Base-by-base conservation (phyloP, 768 basidiomycete species). In the Lactarius sp. region DNA sequence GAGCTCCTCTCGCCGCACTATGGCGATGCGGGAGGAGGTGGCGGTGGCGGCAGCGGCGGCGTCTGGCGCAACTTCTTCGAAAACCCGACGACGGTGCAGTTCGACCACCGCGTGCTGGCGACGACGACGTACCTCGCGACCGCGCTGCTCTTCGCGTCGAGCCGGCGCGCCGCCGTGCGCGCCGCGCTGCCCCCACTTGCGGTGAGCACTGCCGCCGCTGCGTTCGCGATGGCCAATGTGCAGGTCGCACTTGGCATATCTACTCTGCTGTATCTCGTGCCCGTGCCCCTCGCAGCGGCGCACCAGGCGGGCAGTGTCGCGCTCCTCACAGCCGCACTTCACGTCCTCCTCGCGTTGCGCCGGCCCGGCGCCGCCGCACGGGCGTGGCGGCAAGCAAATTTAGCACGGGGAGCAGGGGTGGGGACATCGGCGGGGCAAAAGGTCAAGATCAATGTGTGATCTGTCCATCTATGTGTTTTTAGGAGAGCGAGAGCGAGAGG, bases 81-180 rank as follows among this genome's bases (percentile, higher is more conserved):
- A 77, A 99, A 99, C 71, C 97, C 97, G 8, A 94, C 91, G 9
- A 97, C 96, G 0, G 95, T 95, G 8, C 97, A 99, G 73, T 98
- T 98, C 70, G 85, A 99, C 71, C 97, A 99, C 75, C 88, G 97
- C 22, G 77, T 95, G 54, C 83, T 99, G 92, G 95, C 94, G 3
- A 88, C 85, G 58, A 85, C 92, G 0, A 96, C 96, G 0, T 95
- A 95, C 74, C 39, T 84, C 27, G 79, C 83, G 37, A 86, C 87
- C 12, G 79, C 85, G 3, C 69, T 83, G 2, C 78, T 96, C 13
- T 94, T 80, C 68, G 77, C 79, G 0, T 80, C 80, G 36, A 84
- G 86, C 4, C 79, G 84, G 36, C 78, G 78, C 12, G 77, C 83
- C 1, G 78, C 79, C 20, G 37, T 83, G 39, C 74, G 77, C 9